Evolutionary conservation across 495 filamentous ascomycete species (phyloP).

Genomic region (Hypoxylon lenormandii): DNA sequence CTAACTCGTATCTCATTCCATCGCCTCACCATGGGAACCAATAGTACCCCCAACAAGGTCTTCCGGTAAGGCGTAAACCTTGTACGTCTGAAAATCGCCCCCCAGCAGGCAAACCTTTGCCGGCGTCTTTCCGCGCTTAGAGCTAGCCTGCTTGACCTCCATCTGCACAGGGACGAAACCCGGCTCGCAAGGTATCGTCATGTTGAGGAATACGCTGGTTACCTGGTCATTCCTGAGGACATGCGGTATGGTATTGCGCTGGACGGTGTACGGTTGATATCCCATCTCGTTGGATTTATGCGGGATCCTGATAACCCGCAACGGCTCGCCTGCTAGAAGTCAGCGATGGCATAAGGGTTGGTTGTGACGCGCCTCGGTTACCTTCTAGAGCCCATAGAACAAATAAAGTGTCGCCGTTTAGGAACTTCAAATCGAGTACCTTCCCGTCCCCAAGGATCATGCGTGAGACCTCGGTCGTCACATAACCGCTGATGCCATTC

Average conservation of each 20-base stretch:
- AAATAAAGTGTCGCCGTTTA: constrained; percentile 58
- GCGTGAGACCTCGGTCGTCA: constrained; percentile 48
- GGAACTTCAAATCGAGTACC: constrained; percentile 64
- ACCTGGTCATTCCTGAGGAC: constrained; percentile 46
- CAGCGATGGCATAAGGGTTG: background rate
- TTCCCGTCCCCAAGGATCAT: constrained; percentile 57
- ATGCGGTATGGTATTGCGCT: constrained; percentile 30
- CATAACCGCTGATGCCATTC: constrained; percentile 58
- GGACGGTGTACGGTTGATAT: constrained; percentile 39
- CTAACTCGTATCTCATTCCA: too few species aligned
- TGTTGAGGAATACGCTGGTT: constrained; percentile 32
- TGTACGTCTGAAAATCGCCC: constrained; percentile 57
- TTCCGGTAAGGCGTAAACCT: constrained; percentile 56
- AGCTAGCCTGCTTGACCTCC: constrained; percentile 57
- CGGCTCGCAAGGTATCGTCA: constrained; percentile 49
- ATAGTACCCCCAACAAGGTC: constrained; percentile 25
- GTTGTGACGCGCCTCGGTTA: constrained; percentile 20
- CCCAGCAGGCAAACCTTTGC: constrained; percentile 61
- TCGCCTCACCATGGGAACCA: background rate
- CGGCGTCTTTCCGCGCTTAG: constrained; percentile 53
- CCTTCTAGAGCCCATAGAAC: constrained; percentile 59
- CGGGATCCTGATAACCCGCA: constrained; percentile 47
- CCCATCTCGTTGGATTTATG: constrained; percentile 46
- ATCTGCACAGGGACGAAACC: constrained; percentile 61
- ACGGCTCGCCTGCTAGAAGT: constrained; percentile 34